phyloP scores from a whole-genome alignment of 2,329 filamentous ascomycete species.

The Claviceps humidiphila region DNA sequence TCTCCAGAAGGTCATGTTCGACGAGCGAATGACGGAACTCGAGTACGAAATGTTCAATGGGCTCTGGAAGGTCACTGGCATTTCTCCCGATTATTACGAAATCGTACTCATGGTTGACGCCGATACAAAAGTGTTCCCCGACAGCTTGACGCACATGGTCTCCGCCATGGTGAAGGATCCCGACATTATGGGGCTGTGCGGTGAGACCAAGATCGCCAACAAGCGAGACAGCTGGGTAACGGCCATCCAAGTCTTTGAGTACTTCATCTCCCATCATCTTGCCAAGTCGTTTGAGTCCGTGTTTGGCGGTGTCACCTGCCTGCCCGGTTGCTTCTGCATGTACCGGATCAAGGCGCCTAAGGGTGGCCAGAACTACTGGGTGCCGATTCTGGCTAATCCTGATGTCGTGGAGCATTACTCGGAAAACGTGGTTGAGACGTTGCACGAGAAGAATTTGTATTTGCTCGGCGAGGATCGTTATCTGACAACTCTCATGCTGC shows the following conservation, averaged over 20 bases:
- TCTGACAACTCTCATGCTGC: conserved; percentile 91
- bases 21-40: conserved; percentile 98
- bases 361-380: conserved; percentile 98
- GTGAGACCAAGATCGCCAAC: conserved; percentile 99
- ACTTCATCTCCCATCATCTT: conserved; percentile 96
- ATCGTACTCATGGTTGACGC: conserved; percentile 98
- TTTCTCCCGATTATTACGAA: conserved; percentile 96
- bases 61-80: conserved; percentile 95
- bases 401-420: conserved; percentile 99
- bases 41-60: conserved; percentile 99
- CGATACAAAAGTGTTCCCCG: conserved; percentile 97
- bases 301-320: conserved; percentile 96
- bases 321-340: conserved; percentile 99
- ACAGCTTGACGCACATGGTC: conserved; percentile 96
- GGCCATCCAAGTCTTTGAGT: conserved; percentile 98
- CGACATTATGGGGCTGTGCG: conserved; percentile 97
- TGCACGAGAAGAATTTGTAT: conserved; percentile 94
- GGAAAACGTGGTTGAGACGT: conserved; percentile 94
- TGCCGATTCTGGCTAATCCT: conserved; percentile 93
- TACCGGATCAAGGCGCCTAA: conserved; percentile 99
- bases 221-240: conserved; percentile 91
- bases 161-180: conserved; percentile 98
- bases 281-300: conserved; percentile 96
- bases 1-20: conserved; percentile 99
- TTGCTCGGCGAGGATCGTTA: conserved; percentile 90